Conservation (phyloP, 148 eudicot genomes). For the Diospyros lotus region DNA sequence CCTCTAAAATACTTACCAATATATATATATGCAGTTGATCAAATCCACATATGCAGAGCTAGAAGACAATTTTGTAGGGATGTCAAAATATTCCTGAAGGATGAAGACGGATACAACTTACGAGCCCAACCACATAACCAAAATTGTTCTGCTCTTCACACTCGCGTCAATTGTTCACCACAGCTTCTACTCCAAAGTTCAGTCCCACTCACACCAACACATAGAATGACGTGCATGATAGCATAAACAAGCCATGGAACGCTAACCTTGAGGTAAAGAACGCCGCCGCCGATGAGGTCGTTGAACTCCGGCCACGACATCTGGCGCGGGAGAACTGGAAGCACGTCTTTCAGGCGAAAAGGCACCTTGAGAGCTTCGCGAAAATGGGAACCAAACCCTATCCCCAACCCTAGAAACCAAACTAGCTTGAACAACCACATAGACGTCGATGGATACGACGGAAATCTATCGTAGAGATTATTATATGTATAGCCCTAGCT, state of each 20-base stretch:
- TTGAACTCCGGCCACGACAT: slow-evolving; percentile 90
- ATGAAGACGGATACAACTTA: too few relatives aligned
- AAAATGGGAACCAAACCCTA: slow-evolving; percentile 47
- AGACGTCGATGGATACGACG: background rate
- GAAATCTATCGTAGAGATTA: background rate
- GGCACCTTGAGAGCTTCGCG: slow-evolving; percentile 68
- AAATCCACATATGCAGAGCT: too few relatives aligned
- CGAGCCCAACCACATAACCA: too few relatives aligned
- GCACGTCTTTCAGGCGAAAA: slow-evolving; percentile 66
- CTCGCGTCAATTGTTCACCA: too few relatives aligned
- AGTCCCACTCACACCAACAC: too few relatives aligned
- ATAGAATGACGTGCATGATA: too few relatives aligned
- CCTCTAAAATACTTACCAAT: too few relatives aligned
- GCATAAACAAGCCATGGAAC: background rate
- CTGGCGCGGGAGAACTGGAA: slow-evolving; percentile 78
- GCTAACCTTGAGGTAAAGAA: slow-evolving; percentile 65
- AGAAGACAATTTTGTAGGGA: too few relatives aligned
- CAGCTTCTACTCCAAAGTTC: too few relatives aligned
- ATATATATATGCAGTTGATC: too few relatives aligned
- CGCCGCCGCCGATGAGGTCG: slow-evolving; percentile 73
- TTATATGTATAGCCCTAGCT: background rate
- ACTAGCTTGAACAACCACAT: slow-evolving; percentile 8
- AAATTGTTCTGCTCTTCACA: too few relatives aligned
- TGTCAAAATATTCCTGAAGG: too few relatives aligned
- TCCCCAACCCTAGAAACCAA: slow-evolving; percentile 26